These are phyloP conservation scores for Neonothopanus nambi DNA, from an alignment of 1,284 basidiomycete species.

Conservation along the genomic window DNA sequence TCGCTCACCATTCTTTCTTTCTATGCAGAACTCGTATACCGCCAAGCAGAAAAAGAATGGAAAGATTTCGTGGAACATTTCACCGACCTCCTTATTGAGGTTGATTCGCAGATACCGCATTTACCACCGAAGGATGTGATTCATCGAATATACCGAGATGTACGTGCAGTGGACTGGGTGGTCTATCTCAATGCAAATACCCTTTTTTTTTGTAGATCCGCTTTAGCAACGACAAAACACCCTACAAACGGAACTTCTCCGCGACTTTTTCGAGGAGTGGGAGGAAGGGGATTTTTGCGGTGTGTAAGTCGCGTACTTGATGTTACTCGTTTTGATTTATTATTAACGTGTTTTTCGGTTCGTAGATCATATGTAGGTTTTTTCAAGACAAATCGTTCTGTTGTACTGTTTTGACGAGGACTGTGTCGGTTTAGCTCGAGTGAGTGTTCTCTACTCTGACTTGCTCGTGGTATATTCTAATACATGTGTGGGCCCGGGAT, in stretches of 20 bases:
- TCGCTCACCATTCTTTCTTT: background rate
- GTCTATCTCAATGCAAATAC: background rate
- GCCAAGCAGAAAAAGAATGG: slow-evolving; percentile 85
- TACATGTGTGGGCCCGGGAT: background rate
- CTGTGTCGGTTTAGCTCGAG: slow-evolving; percentile 25
- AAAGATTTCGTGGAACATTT: slow-evolving; percentile 78
- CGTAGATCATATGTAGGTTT: slow-evolving; percentile 47
- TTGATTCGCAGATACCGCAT: slow-evolving; percentile 80
- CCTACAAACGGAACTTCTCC: slow-evolving; percentile 82
- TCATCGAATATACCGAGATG: slow-evolving; percentile 82
- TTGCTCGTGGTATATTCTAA: background rate
- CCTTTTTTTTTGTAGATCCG: slow-evolving; percentile 67
- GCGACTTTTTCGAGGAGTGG: slow-evolving; percentile 81
- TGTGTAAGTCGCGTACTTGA: slow-evolving; percentile 50
- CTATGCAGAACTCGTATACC: slow-evolving; percentile 77
- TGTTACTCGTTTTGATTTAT: background rate
- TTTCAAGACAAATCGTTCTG: too few species aligned
- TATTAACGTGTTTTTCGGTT: slow-evolving; percentile 2
- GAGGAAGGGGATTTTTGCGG: slow-evolving; percentile 76
- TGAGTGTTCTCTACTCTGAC: slow-evolving; percentile 12
- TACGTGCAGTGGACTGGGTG: slow-evolving; percentile 34
- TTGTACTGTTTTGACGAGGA: too few species aligned
- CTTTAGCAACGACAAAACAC: slow-evolving; percentile 94
- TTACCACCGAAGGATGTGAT: slow-evolving; percentile 80
- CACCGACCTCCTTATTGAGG: slow-evolving; percentile 63